Percentiles rank a stretch among this genome's conserved stretches.
Conservation (phyloP, 345 rosid genomes). For the Dimocarpus longan region DNA sequence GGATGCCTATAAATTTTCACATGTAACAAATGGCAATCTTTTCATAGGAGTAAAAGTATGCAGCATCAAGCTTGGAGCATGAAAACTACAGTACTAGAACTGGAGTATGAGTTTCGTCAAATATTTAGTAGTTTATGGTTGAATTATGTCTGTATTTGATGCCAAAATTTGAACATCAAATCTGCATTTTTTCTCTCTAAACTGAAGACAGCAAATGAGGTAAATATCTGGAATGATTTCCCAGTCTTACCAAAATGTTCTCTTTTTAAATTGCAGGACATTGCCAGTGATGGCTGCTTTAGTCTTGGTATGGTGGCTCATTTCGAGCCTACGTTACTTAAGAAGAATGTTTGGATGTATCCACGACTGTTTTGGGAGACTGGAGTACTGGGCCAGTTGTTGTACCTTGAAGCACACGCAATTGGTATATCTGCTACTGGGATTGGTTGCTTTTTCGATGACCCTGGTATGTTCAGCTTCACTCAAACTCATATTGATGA, state of each 20-base stretch:
- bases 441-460: slow-evolving; percentile 91
- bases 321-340: slow-evolving; percentile 56
- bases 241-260: slow-evolving; percentile 9
- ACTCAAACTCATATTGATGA: neutral
- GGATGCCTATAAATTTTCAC: slow-evolving; percentile 6
- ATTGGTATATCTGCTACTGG: slow-evolving; percentile 91
- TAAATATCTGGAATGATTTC: neutral
- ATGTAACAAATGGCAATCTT: neutral
- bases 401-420: slow-evolving; percentile 93
- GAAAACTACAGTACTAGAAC: neutral
- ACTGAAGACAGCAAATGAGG: neutral
- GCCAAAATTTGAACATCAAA: slow-evolving; percentile 3
- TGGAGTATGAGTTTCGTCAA: neutral
- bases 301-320: slow-evolving; percentile 91
- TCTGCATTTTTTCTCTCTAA: neutral
- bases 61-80: neutral
- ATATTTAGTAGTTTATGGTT: neutral
- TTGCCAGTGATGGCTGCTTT: slow-evolving; percentile 91
- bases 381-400: slow-evolving; percentile 83
- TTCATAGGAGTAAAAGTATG: neutral
- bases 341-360: slow-evolving; percentile 81
- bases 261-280: slow-evolving; percentile 53
- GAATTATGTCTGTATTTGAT: slow-evolving; percentile 4
- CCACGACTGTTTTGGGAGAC: slow-evolving; percentile 93
- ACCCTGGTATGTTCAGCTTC: slow-evolving; percentile 56